Evolutionary conservation across 768 basidiomycete genomes (phyloP), one percentile per base, ranked within the genome.

Genomic region (Tephrocybe rancida): DNA sequence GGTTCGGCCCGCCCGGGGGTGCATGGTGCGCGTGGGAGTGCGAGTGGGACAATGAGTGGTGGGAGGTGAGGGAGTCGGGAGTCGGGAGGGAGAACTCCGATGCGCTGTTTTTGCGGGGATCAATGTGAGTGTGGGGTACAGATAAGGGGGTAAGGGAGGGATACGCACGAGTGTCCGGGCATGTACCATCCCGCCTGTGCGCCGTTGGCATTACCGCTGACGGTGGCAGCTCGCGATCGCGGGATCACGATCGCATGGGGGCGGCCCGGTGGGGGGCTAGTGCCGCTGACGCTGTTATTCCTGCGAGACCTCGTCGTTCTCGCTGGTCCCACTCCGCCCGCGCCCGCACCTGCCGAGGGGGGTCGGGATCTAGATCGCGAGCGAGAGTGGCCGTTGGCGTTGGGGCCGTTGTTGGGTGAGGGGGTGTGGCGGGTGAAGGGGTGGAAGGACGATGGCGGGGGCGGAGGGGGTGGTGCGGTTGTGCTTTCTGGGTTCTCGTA

Each of bases 241-340:
- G 6, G 89, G 60, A 90, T 90, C 45, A 88, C 73, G 64, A 91
- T 90, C 9, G 86, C 86, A 58, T 86, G 84, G 0, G 86, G 85
- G 19, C 81, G 73, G 11, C 60, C 65, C 18, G 77, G 75, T 35
- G 81, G 85, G 46, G 78, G 86, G 54, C 67, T 79, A 41, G 76
- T 83, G 11, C 82, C 79, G 55, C 80, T 81, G 42, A 89, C 74
- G 56, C 81, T 83, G 53, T 81, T 83, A 52, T 82, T 82, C 50
- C 87, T 72, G 54, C 87, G 75, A 18, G 81, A 64, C 16, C 86
- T 73, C 14, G 80, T 73, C 0, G 81, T 81, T 48, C 85, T 70
- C 8, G 81, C 77, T 2, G 84, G 85, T 6, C 84, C 82, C 16
- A 82, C 71, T 24, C 66, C 62, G 3, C 68, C 64, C 16, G 48